Evolutionary conservation across 805 yeast genomes (phyloP), one percentile per base, ranked within the genome.

Genomic region (Starmerella lactis-condensi): DNA sequence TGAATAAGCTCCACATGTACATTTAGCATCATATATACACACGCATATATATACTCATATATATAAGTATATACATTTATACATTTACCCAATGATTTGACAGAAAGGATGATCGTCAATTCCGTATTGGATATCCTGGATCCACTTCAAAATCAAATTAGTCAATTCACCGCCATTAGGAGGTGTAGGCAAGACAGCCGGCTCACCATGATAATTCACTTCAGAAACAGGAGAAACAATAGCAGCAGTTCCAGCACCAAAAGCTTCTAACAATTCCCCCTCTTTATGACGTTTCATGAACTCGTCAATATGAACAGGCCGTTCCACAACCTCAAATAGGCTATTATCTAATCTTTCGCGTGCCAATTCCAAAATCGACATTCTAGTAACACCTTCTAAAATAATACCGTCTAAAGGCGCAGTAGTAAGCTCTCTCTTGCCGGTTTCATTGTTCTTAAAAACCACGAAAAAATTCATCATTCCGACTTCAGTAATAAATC

Each of bases 181-280:
- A 37, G 93, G 93, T 33, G 67, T 70, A 9, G 37, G 41, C 8
- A 38, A n/a, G 15, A 13, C 18, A 13, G 28, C 32, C 38, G 73
- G 67, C 48, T 72, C 57, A 30, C 75, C 91, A 37, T 65, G 62
- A 71, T 71, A 89, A 39, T 81, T 83, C 48, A 85, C 78, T 47
- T 67, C 76, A 56, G 75, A 72, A 50, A 85, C 82, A 44, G 96
- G 96, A 19, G 93, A 72, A 28, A 89, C 96, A 50, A 85, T 72
- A 25, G 95, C 96, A 38, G 98, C 96, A 35, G 98, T 85, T 49
- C 98, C 98, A 12, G 95, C 65, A 44, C 96, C 96, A 48, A 85
- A 85, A 10, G 93, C 93, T 63, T 89, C 98, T 5, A 85, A 67
- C 46, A 85, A 64, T 52, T 77, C 75, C 38, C 92, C 92, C 56